These are phyloP conservation scores for Talaromyces sp. DNA, from an alignment of 2,329 filamentous ascomycete genomes.

Conservation along the genomic window DNA sequence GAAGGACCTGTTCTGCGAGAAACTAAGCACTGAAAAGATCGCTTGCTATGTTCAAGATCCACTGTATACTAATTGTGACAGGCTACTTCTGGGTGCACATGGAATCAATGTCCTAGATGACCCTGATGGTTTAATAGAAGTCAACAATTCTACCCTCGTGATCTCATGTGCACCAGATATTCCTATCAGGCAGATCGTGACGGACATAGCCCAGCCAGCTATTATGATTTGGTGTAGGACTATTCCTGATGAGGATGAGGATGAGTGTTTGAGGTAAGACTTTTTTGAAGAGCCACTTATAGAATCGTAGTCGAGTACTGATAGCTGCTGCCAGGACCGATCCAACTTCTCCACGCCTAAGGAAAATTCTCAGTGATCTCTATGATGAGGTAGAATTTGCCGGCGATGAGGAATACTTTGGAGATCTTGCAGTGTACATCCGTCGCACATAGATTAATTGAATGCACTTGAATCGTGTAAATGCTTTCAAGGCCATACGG, in stretches of 20 bases:
- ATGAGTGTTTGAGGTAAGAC: background rate
- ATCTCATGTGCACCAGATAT: slow-evolving; percentile 28
- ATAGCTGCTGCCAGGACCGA: slow-evolving; percentile 1
- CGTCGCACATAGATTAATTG: slow-evolving; percentile 54
- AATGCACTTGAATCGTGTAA: too few species aligned
- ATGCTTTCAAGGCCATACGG: too few species aligned
- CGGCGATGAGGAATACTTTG: background rate
- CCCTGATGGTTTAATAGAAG: slow-evolving; percentile 30
- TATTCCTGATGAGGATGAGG: background rate
- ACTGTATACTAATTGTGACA: slow-evolving; percentile 17
- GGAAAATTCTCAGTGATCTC: slow-evolving; percentile 1
- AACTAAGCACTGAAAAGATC: slow-evolving; percentile 5
- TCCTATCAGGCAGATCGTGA: slow-evolving; percentile 34
- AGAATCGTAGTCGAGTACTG: background rate
- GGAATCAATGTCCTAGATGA: slow-evolving; percentile 24
- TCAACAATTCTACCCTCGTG: slow-evolving; percentile 32
- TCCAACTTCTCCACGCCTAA: background rate
- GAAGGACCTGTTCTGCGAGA: background rate
- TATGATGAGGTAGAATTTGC: slow-evolving; percentile 9
- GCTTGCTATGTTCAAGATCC: slow-evolving; percentile 24
- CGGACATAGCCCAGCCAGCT: slow-evolving; percentile 32
- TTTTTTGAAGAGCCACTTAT: background rate
- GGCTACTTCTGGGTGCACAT: slow-evolving; percentile 13
- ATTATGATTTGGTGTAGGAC: slow-evolving; percentile 21
- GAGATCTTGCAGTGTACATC: slow-evolving; percentile 15